phyloP scores from a whole-genome alignment of 768 basidiomycete species.

The Tylopilus subfusipes region DNA sequence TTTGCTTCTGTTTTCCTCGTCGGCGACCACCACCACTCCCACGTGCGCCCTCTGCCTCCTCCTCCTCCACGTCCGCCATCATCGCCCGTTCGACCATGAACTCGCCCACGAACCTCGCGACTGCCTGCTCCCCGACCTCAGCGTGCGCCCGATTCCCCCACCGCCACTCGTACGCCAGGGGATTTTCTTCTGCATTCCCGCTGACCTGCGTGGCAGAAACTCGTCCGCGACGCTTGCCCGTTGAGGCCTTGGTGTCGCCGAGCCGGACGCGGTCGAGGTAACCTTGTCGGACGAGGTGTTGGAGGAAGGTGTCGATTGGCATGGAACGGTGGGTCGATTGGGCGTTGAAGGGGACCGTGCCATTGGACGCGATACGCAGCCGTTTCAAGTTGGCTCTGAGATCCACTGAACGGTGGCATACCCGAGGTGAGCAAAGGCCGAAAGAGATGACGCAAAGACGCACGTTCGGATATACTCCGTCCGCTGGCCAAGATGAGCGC shows the following conservation, averaged over 20 bases:
- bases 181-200: constrained; percentile 7
- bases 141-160: constrained; percentile 82
- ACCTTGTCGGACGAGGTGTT: too few species aligned
- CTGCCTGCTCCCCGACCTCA: constrained; percentile 77
- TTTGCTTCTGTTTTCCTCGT: constrained; percentile 18
- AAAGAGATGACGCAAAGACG: too few species aligned
- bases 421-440: too few species aligned
- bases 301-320: too few species aligned
- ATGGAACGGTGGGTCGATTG: too few species aligned
- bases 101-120: constrained; percentile 74
- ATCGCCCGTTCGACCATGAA: constrained; percentile 52
- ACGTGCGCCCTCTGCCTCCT: constrained; percentile 10
- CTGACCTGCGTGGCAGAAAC: constrained; percentile 39
- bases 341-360: too few species aligned
- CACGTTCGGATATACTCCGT: too few species aligned
- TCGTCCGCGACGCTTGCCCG: constrained; percentile 56
- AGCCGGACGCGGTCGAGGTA: too few species aligned
- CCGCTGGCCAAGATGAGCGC: too few species aligned
- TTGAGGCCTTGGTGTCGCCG: constrained; percentile 34
- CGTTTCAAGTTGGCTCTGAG: too few species aligned
- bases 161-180: constrained; percentile 62
- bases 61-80: constrained; percentile 17
- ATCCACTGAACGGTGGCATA: too few species aligned
- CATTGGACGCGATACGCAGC: too few species aligned
- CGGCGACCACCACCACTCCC: constrained; percentile 1